Evolutionary conservation across 2,329 filamentous ascomycete genomes (phyloP), one percentile per base, ranked within the genome.

Genomic region (Sporothrix pallida): DNA sequence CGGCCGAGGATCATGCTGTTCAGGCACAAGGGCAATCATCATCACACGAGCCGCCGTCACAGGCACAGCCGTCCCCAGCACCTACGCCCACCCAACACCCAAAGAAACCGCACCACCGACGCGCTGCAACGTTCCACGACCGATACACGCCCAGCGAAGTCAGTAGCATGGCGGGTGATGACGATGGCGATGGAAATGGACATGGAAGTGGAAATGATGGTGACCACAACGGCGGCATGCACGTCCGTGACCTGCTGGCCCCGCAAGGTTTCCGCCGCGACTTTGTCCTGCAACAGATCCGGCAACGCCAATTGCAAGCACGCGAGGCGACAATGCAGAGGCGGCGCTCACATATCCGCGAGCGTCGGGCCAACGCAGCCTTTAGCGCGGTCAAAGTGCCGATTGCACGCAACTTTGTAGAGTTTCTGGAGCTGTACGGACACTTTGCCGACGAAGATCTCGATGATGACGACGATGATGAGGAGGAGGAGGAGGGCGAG

Each of bases 381-480:
- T 74, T 75, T 63, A 73, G 74, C 4, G 75, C 75, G 2, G 75
- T 75, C n/a, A 73, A 71, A 20, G 76, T 86, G 20, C 87, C 90
- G 8, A 86, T 93, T 26, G 90, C 91, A 0, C 84, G 85, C 74
- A 92, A 90, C 78, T 94, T 94, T 79, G 88, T 93, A 76, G 91
- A 92, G 72, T 94, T 94, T 76, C 83, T 94, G 26, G 90, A 92
- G 74, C 83, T 94, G 0, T 94, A 94, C 78, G 92, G 92, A 1
- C 89, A 88, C 77, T 94, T 94, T 80, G 92, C 92, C 2, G 92
- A 92, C 70, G 92, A 94, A 80, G 91, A 94, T 72, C 82, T 89
- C 2, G 85, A 84, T 0, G 87, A 89, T 72, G 89, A 91, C 56
- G 91, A 93, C 26, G 85, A 80, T 9, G 81, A 80, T 2, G 78